Percentiles rank a stretch among this genome's conserved stretches.
Conservation (phyloP, 768 basidiomycete species). For the Hericium rajendrae region DNA sequence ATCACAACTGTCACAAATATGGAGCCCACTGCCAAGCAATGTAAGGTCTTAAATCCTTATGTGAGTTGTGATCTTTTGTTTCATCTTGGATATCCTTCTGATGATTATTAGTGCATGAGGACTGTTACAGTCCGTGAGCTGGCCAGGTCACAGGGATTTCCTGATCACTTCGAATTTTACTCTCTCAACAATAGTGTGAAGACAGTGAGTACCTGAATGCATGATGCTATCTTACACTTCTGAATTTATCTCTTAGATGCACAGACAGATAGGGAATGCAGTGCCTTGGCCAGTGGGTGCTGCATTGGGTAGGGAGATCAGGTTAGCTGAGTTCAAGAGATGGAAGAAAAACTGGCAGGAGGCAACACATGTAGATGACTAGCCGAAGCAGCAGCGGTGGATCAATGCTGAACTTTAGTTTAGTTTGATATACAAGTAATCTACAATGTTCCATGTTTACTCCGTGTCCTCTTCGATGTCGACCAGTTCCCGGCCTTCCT, state of each 20-base stretch:
- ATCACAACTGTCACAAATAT: constrained; percentile 73
- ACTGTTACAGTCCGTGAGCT: constrained; percentile 69
- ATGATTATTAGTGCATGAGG: constrained; percentile 43
- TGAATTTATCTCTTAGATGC: constrained; percentile 39
- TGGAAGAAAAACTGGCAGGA: constrained; percentile 4
- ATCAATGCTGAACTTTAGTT: neutral
- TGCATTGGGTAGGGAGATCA: constrained; percentile 59
- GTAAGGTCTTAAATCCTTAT: constrained; percentile 55
- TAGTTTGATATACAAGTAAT: neutral
- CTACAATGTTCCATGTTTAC: neutral
- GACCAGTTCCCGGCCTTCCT: constrained; percentile 74
- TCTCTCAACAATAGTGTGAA: constrained; percentile 42
- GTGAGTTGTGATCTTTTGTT: constrained; percentile 26
- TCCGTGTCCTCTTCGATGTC: constrained; percentile 43
- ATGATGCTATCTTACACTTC: neutral
- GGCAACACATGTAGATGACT: constrained; percentile 7
- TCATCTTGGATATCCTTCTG: neutral
- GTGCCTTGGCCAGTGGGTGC: constrained; percentile 57
- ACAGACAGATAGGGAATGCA: constrained; percentile 75
- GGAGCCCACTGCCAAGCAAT: constrained; percentile 71
- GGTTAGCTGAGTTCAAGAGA: constrained; percentile 37
- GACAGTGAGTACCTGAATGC: constrained; percentile 36
- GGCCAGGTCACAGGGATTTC: constrained; percentile 76
- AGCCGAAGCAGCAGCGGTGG: neutral
- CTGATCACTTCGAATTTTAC: constrained; percentile 60